Percentiles rank a stretch among this genome's conserved stretches.
Evolutionary conservation across 2,329 filamentous ascomycete species (phyloP).

Genomic region (Gremmenia infestans): DNA sequence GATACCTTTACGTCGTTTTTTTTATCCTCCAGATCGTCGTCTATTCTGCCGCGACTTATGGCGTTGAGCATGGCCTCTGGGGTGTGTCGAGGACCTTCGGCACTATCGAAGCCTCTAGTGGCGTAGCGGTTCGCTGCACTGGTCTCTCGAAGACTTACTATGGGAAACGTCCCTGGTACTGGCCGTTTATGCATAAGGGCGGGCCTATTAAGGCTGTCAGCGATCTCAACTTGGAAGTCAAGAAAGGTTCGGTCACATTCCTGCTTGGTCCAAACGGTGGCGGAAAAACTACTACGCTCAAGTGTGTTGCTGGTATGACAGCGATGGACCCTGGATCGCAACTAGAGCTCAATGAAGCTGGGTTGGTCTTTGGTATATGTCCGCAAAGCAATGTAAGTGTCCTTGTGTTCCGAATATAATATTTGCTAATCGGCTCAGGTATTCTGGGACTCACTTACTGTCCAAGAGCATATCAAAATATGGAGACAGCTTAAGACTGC

Average conservation of each 20-base stretch:
- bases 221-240: slow-evolving; percentile 49
- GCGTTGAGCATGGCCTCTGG: slow-evolving; percentile 55
- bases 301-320: slow-evolving; percentile 58
- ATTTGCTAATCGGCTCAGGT: slow-evolving; percentile 37
- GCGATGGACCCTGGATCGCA: slow-evolving; percentile 48
- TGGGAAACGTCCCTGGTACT: slow-evolving; percentile 24
- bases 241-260: slow-evolving; percentile 58
- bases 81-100: slow-evolving; percentile 36
- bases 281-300: slow-evolving; percentile 62
- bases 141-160: slow-evolving; percentile 23
- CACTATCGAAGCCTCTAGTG: slow-evolving; percentile 21
- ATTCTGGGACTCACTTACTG: slow-evolving; percentile 59
- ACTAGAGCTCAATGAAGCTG: slow-evolving; percentile 24
- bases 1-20: slow-evolving; percentile 54
- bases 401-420: background rate
- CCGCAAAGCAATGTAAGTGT: slow-evolving; percentile 25
- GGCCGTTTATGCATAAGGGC: slow-evolving; percentile 20
- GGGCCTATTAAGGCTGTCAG: slow-evolving; percentile 54
- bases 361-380: slow-evolving; percentile 25
- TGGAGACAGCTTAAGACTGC: slow-evolving; percentile 54
- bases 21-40: slow-evolving; percentile 53
- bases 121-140: slow-evolving; percentile 24
- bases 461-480: slow-evolving; percentile 56
- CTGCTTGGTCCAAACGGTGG: slow-evolving; percentile 61
- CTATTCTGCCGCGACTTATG: slow-evolving; percentile 51